Evolutionary conservation across 2,329 filamentous ascomycete genomes (phyloP), one percentile per base, ranked within the genome.

Genomic region (Penicillium italicum): DNA sequence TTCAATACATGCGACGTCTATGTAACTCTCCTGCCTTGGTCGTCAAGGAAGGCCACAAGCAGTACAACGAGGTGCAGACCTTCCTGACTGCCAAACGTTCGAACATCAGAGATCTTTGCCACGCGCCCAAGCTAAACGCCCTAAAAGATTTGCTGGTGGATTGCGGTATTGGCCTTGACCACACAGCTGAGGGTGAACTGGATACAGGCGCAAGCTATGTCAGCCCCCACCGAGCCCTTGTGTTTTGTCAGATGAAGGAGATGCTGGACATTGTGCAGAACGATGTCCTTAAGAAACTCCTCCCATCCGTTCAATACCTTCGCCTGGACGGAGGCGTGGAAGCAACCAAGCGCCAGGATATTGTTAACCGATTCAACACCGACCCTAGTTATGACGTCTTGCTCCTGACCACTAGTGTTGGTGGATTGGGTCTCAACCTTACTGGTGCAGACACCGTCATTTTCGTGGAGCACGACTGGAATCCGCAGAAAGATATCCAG

Each of bases 241-340:
- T 99, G 63, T 99, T 99, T 80, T 99, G 94, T 68, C 94, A 99
- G 73, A 97, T 99, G 91, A 99, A 99, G 76, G 94, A 99, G 74
- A 99, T 99, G 95, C 82, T 99, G 24, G 94, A 99, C 73, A 97
- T 99, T 85, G 95, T 99, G 2, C 92, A 97, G 71, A 91, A 89
- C 66, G 92, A 93, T 55, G 94, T 99, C 1, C 78, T 99, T 37
- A 91, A 90, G 72, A 88, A 89, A 68, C 82, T 97, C 76, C 82
- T 99, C n/a, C 94, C 94, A 1, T 89, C 88, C 0, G 92, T 97
- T 6, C 94, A 95, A 36, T 97, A 88, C 70, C 84, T 97, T 55
- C 89, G 95, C n/a, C 84, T 99, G 33, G 95, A 99, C 66, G 94
- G 94, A 31, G 86, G 86, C 7, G 91, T 99, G 12, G 94, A 97